These are phyloP conservation scores for Phylloporus sp. DNA, from an alignment of 768 basidiomycete species.

Conservation along the genomic window DNA sequence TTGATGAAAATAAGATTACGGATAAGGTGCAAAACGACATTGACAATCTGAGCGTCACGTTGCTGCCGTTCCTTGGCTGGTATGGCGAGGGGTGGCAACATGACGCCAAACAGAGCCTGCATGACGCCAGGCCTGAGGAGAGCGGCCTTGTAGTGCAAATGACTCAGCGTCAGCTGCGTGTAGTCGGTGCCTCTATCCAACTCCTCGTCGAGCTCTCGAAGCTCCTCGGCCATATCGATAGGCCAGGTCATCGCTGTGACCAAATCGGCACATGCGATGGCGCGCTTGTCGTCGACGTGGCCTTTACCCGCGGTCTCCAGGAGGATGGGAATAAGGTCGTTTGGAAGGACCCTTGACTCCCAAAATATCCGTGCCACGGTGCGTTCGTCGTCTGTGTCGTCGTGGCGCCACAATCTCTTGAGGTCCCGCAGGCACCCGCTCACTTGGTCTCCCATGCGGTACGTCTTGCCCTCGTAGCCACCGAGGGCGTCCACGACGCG, in stretches of 20 bases:
- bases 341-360: constrained; percentile 79
- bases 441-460: constrained; percentile 80
- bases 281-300: constrained; percentile 74
- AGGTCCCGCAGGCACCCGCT: constrained; percentile 86
- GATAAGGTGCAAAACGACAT: constrained; percentile 81
- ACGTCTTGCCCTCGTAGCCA: constrained; percentile 61
- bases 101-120: constrained; percentile 67
- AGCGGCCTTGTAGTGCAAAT: constrained; percentile 86
- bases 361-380: constrained; percentile 93
- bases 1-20: constrained; percentile 95
- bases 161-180: constrained; percentile 74
- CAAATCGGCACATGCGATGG: constrained; percentile 80
- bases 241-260: constrained; percentile 99
- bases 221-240: constrained; percentile 90
- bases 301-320: constrained; percentile 77
- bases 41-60: constrained; percentile 83
- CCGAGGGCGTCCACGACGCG: constrained; percentile 80
- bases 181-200: constrained; percentile 82
- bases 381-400: constrained; percentile 95
- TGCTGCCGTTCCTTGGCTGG: constrained; percentile 62
- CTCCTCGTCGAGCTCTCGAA: constrained; percentile 85
- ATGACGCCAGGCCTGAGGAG: constrained; percentile 61
- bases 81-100: constrained; percentile 77
- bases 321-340: constrained; percentile 86
- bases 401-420: constrained; percentile 93